Evolutionary conservation across 2,329 filamentous ascomycete species (phyloP).

Genomic region (Neonectria magnoliae): DNA sequence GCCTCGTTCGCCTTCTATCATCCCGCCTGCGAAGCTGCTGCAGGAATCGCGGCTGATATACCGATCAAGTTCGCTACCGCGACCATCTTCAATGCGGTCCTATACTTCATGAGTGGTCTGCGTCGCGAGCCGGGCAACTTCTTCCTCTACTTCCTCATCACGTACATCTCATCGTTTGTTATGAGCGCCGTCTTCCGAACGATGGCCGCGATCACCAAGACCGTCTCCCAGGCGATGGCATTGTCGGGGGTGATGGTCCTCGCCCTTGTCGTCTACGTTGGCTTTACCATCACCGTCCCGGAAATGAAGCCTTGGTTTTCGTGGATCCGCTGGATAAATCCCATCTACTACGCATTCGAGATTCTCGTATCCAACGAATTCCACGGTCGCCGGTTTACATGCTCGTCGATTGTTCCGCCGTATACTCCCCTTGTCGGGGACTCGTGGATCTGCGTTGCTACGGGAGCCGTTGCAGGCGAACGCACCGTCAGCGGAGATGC

Average conservation of each 20-base stretch:
- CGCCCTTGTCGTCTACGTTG: slow-evolving; percentile 54
- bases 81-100: slow-evolving; percentile 62
- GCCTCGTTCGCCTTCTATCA: slow-evolving; percentile 62
- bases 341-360: slow-evolving; percentile 79
- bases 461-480: slow-evolving; percentile 65
- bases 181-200: slow-evolving; percentile 83
- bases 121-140: slow-evolving; percentile 71
- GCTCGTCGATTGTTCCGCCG: slow-evolving; percentile 59
- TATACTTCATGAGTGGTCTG: slow-evolving; percentile 67
- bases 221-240: slow-evolving; percentile 67
- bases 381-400: slow-evolving; percentile 65
- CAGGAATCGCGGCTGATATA: slow-evolving; percentile 64
- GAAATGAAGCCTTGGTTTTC: slow-evolving; percentile 72
- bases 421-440: slow-evolving; percentile 56
- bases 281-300: slow-evolving; percentile 40
- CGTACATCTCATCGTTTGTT: slow-evolving; percentile 72
- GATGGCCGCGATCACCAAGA: slow-evolving; percentile 75
- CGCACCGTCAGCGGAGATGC: slow-evolving; percentile 67
- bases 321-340: slow-evolving; percentile 81
- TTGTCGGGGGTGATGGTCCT: slow-evolving; percentile 65
- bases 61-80: slow-evolving; percentile 66
- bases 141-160: slow-evolving; percentile 80
- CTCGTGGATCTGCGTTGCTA: slow-evolving; percentile 62
- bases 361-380: slow-evolving; percentile 79
- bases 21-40: slow-evolving; percentile 62